Conservation (phyloP, 169 alveolate species). For the Plasmodium sp. region DNA sequence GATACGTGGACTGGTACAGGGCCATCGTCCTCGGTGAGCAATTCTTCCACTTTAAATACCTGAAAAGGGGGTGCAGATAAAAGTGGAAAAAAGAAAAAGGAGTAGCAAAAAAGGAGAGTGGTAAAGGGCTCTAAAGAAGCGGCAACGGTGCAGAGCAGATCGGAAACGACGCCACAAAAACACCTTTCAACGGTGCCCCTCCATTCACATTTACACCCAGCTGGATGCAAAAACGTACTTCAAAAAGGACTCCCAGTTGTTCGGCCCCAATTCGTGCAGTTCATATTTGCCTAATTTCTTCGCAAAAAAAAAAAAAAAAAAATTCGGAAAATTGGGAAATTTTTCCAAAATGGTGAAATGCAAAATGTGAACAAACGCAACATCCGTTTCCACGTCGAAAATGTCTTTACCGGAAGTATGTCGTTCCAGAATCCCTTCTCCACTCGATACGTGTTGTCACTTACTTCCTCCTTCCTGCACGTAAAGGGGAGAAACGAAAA, state of each 20-base stretch:
- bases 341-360: background rate
- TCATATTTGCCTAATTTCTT: conserved; percentile 69
- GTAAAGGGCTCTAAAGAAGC: background rate
- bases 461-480: conserved; percentile 59
- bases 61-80: background rate
- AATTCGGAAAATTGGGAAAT: background rate
- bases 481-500: conserved; percentile 25
- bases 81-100: background rate
- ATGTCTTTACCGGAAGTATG: conserved; percentile 19
- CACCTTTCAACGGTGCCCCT: background rate
- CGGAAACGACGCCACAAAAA: background rate
- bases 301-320: conserved; percentile 12
- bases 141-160: background rate
- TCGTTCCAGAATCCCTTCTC: conserved; percentile 71
- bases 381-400: background rate
- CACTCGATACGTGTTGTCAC: conserved; percentile 48
- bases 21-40: conserved; percentile 82
- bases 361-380: background rate
- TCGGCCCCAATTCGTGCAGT: conserved; percentile 56
- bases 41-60: conserved; percentile 74
- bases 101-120: background rate
- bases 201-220: background rate
- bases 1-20: conserved; percentile 80
- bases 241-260: conserved; percentile 62
- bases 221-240: conserved; percentile 33